Conservation (phyloP, 169 alveolate species). For the Eimeria tenella region DNA sequence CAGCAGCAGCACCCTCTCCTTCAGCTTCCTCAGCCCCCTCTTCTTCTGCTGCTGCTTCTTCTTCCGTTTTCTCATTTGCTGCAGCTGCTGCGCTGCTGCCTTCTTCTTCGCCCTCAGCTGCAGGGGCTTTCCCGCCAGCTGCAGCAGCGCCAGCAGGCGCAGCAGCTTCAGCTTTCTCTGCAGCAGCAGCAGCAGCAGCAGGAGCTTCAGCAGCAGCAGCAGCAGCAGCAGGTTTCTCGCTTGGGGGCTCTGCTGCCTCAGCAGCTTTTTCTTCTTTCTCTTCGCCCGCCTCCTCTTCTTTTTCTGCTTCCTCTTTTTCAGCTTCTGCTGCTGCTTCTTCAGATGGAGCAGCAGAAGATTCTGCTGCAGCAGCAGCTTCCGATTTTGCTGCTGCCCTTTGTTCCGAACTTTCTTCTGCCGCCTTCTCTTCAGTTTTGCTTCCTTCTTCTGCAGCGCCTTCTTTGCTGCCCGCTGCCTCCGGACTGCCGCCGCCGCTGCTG, state of each 20-base stretch:
- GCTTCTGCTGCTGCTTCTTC: constrained; percentile 39
- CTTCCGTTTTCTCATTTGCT: neutral
- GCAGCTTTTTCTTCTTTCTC: constrained; percentile 6
- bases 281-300: constrained; percentile 38
- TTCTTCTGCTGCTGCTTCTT: neutral
- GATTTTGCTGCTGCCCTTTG: neutral
- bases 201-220: neutral
- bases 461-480: neutral
- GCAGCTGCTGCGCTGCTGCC: too few relatives aligned
- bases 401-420: constrained; percentile 1
- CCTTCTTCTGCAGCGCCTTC: neutral
- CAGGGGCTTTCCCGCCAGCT: neutral
- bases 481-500: neutral
- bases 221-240: neutral
- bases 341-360: neutral
- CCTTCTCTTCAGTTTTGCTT: neutral
- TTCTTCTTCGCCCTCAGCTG: constrained; percentile 20
- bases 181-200: constrained; percentile 9
- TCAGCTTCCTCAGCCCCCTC: neutral
- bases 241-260: neutral
- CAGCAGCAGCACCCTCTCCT: constrained; percentile 3
- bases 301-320: constrained; percentile 17
- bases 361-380: constrained; percentile 20
- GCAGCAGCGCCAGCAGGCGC: neutral
- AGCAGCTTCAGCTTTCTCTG: constrained; percentile 1